Evolutionary conservation across 805 yeast species (phyloP).

Genomic region (Candida caryicola): DNA sequence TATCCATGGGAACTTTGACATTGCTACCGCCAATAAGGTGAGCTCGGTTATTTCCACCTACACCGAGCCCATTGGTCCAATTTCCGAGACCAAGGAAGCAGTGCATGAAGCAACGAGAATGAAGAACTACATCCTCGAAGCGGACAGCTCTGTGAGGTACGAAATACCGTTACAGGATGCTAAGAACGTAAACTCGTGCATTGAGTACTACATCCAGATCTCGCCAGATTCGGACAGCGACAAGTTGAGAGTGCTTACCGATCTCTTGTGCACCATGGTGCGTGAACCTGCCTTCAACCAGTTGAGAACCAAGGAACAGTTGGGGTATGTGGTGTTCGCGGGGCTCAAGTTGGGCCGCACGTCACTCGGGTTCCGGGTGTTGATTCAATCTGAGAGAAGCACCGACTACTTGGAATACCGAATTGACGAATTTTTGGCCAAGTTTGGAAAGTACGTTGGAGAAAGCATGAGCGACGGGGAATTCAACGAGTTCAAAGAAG

Average conservation of each 20-base stretch:
- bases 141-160: constrained; percentile 41
- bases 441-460: constrained; percentile 45
- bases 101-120: constrained; percentile 18
- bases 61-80: constrained; percentile 1
- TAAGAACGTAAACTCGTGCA: constrained; percentile 77
- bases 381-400: constrained; percentile 81
- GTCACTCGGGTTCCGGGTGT: constrained; percentile 65
- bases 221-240: constrained; percentile 35
- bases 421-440: constrained; percentile 61
- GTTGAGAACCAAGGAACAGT: constrained; percentile 88
- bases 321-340: constrained; percentile 91
- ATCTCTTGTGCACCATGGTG: constrained; percentile 66
- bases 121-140: constrained; percentile 42
- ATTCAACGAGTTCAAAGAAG: constrained; percentile 64
- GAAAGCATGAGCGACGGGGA: constrained; percentile 56
- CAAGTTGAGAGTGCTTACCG: constrained; percentile 48
- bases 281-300: constrained; percentile 89
- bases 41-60: constrained; percentile 35
- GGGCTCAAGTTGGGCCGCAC: constrained; percentile 69
- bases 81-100: constrained; percentile 32
- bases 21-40: constrained; percentile 53
- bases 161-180: constrained; percentile 57
- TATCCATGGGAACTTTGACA: constrained; percentile 66
- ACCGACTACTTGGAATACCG: constrained; percentile 73
- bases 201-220: constrained; percentile 73